Base-by-base conservation (phyloP, 345 rosid genomes). In the thale cress (Arabidopsis thaliana) region DNA sequence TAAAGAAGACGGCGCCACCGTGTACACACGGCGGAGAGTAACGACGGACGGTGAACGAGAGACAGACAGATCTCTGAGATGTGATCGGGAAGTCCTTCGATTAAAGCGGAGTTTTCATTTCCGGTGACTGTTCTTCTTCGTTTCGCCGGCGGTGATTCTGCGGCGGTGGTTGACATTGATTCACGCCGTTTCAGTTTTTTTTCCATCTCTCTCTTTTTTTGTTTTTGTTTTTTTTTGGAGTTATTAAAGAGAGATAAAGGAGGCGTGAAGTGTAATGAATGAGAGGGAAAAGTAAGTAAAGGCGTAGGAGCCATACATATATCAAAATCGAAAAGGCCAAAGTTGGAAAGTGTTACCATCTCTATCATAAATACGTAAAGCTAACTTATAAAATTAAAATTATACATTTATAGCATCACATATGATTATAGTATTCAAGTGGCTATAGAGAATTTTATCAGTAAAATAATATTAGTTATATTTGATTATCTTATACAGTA, bases 1-100 rank as follows among this genome's bases (percentile, higher is more conserved):
- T 84, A 84, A 3, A 86, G 75, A 32, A 86, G 80, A 59, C 84
- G 83, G 34, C 88, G 84, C 89, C 89, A 84, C 61, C 85, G 67
- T 56, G 46, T 77, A 74, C 84, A 84, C 7, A 88, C 85, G 50
- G 85, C 83, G 82, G 80, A 38, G 73, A 88, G 78, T n/a, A 86
- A 30, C 20, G 81, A 38, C 22, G 87, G 84, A 40, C 80, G 75
- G 16, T 34, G 10, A 6, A 71, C 72, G 28, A 59, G 73, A n/a
- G 82, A 56, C 12, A 88, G 87, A 38, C 86, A 83, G 25, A 59
- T 60, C 37, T 80, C 79, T 6, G 87, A 70, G 7, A 88, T 44
- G 51, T 88, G 81, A 37, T 88, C 77, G 7, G 92, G 90, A 69
- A 88, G 86, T 40, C 88, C 88, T 4, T 71, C 81, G 73, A 78